phyloP scores from a whole-genome alignment of 164 flowering plant genomes.

The Euptelea pleiosperma region DNA sequence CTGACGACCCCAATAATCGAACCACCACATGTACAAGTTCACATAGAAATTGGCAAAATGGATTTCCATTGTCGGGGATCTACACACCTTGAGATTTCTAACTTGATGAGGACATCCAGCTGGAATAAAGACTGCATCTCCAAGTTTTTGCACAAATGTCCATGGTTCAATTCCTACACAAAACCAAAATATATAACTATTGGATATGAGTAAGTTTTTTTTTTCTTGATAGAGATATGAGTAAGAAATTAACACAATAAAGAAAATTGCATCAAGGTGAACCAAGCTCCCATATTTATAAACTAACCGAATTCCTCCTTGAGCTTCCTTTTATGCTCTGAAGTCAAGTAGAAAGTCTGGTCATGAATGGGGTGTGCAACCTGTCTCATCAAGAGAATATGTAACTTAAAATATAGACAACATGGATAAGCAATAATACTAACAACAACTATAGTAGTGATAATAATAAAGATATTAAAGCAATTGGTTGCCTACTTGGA shows the following conservation, averaged over 20 bases:
- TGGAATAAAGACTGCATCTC: constrained; percentile 50
- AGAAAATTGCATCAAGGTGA: background rate
- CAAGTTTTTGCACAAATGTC: constrained; percentile 49
- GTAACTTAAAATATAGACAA: background rate
- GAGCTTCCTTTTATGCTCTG: constrained; percentile 40
- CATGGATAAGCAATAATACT: too few relatives aligned
- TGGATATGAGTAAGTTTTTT: too few relatives aligned
- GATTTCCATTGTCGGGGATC: too few relatives aligned
- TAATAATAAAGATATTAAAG: too few relatives aligned
- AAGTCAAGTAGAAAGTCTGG: constrained; percentile 36
- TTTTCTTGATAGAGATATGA: too few relatives aligned
- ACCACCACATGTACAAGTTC: too few relatives aligned
- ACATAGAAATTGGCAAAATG: too few relatives aligned
- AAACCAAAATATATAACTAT: background rate
- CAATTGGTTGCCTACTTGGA: too few relatives aligned
- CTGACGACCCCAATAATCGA: too few relatives aligned
- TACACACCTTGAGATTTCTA: constrained; percentile 38
- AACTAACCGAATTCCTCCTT: constrained; percentile 54
- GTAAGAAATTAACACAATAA: background rate
- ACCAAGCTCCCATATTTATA: background rate
- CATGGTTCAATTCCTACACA: constrained; percentile 49
- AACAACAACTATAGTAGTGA: too few relatives aligned
- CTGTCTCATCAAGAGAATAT: constrained; percentile 17
- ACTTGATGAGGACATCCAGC: constrained; percentile 58
- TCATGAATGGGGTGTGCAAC: constrained; percentile 53